Evolutionary conservation across 2,329 filamentous ascomycete species (phyloP), one percentile per base, ranked within the genome.

Genomic region (Rasamsonia emersonii): DNA sequence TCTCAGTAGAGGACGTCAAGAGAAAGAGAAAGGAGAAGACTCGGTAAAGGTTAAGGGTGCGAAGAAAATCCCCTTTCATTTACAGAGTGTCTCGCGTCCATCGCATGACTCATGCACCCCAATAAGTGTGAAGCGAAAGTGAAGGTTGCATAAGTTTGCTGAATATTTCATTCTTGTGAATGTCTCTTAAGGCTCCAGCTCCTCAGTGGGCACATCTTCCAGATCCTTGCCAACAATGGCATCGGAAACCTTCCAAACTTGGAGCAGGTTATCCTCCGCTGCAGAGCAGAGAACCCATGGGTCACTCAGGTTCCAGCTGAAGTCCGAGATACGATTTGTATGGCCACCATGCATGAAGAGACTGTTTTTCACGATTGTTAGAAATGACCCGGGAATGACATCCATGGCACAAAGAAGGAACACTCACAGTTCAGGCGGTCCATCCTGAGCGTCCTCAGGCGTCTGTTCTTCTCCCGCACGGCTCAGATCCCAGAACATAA

Each of bases 321-420:
- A 98, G 61, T 98, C 93, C 20, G 85, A 86, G 40, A 98, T 77
- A 45, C 93, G 82, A 62, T 95, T 95, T 8, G 91, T 98, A 65
- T 98, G 93, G 18, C 91, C 91, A 39, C 91, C 91, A 51, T 98
- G 91, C 88, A 98, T 96, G 64, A 98, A 98, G 2, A 98, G 67
- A 28, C 83, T 86, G 41, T 7, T n/a, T n/a, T n/a, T n/a, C n/a
- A n/a, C n/a, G n/a, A n/a, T n/a, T n/a, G n/a, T n/a, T n/a, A n/a
- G n/a, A n/a, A n/a, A n/a, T n/a, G n/a, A n/a, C n/a, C n/a, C n/a
- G n/a, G n/a, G n/a, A n/a, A n/a, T n/a, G n/a, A n/a, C n/a, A n/a
- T n/a, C n/a, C n/a, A n/a, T n/a, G n/a, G n/a, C n/a, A 32, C 18
- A 26, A 19, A 13, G 27, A 32, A 13, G 29, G 35, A 33, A 35